Conservation (phyloP, 1,284 basidiomycete species). For the Puccinia coronata region DNA sequence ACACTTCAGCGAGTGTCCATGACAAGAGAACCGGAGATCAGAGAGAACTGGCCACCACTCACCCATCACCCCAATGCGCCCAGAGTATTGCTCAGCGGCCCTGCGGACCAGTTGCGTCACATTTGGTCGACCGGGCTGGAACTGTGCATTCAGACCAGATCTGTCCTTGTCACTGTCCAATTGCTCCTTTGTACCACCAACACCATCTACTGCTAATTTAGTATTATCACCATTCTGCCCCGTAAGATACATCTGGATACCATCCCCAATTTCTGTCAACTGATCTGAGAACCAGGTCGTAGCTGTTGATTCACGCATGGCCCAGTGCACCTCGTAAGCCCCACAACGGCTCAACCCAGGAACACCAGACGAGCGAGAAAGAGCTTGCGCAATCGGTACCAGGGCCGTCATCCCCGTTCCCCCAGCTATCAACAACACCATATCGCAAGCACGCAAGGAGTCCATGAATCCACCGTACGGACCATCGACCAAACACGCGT, state of each 20-base stretch:
- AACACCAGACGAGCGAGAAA: background rate
- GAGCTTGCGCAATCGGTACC: constrained; percentile 6
- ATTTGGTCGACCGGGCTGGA: constrained; percentile 2
- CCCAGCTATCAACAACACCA: constrained; percentile 60
- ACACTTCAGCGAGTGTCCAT: too few species aligned
- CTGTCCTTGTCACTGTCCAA: background rate
- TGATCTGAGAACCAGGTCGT: constrained; percentile 31
- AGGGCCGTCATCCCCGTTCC: constrained; percentile 58
- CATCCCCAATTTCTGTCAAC: constrained; percentile 7
- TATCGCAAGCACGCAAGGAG: constrained; percentile 57
- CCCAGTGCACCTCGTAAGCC: constrained; percentile 23
- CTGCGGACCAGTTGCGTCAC: background rate
- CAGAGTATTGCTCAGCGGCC: background rate
- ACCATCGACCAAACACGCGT: constrained; percentile 61
- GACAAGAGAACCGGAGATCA: background rate
- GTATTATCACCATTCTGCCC: too few species aligned
- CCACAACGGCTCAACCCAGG: background rate
- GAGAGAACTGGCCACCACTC: too few species aligned
- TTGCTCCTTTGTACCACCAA: too few species aligned
- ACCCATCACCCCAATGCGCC: constrained; percentile 43
- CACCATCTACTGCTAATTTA: too few species aligned
- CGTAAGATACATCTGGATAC: background rate
- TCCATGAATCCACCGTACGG: constrained; percentile 61
- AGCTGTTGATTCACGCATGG: background rate
- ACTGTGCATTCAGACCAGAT: background rate